Conservation (phyloP, 768 basidiomycete genomes). For the Cubamyces sp. region DNA sequence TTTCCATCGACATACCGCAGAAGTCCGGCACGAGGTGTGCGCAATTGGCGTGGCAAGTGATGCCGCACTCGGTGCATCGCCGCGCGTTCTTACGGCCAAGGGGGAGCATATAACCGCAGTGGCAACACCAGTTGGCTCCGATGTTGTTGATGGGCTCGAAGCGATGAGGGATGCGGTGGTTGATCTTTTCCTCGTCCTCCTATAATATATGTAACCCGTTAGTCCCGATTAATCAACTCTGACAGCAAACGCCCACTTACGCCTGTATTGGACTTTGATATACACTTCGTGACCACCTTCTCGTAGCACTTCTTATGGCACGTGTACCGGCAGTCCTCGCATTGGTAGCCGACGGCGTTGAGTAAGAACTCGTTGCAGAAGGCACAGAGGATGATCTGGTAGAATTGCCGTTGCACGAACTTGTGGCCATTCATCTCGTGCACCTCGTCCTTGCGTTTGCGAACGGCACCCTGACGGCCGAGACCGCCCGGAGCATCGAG, state of each 20-base stretch:
- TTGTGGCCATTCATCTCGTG: constrained; percentile 99
- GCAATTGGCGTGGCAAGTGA: constrained; percentile 97
- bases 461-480: constrained; percentile 96
- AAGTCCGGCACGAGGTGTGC: constrained; percentile 99
- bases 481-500: constrained; percentile 89
- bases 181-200: constrained; percentile 97
- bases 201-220: constrained; percentile 55
- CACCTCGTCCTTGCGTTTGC: constrained; percentile 97
- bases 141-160: constrained; percentile 97
- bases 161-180: constrained; percentile 98
- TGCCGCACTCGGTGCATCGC: constrained; percentile 93
- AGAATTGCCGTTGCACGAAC: constrained; percentile 96
- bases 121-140: constrained; percentile 99
- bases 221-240: neutral
- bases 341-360: constrained; percentile 97
- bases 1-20: constrained; percentile 99
- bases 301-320: constrained; percentile 99
- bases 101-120: constrained; percentile 98
- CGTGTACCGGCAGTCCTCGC: constrained; percentile 98
- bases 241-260: constrained; percentile 51
- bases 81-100: constrained; percentile 96
- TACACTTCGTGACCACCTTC: constrained; percentile 99
- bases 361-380: constrained; percentile 98
- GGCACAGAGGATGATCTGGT: constrained; percentile 97
- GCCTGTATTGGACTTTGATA: constrained; percentile 93